Evolutionary conservation across 257 asterid genomes (phyloP), one percentile per base, ranked within the genome.

Genomic region (Fraxinus anomala): DNA sequence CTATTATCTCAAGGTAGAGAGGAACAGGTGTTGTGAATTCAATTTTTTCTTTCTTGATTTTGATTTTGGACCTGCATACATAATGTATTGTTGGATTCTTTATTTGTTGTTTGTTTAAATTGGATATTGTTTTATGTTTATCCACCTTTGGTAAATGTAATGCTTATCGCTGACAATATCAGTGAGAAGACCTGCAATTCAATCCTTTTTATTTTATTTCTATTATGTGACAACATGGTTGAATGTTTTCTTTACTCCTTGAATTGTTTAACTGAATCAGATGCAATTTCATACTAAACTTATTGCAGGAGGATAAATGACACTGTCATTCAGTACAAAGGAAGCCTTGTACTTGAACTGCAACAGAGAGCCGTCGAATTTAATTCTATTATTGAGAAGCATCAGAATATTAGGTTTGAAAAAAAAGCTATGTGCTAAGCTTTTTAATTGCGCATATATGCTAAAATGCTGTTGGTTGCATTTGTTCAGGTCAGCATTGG

Each of bases 401-500:
- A 88, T 78, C 85, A 81, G 73, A 86, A 81, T 76, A 86, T 86
- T 75, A 86, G 92, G 92, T 88, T 76, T 70, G 79, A 74, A 33
- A 42, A 42, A 31, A 3, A 59, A n/a, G 54, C 36, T 24, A 42
- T 79, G 47, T 21, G 17, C 82, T 75, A 80, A 63, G 70, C 69
- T 30, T 34, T 44, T 6, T 34, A 67, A 44, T 33, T 75, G 30
- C 16, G 19, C 72, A 63, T 63, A 23, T 42, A 28, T 67, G 39
- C 77, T 76, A 72, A 36, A 73, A 71, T 17, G 42, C 74, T 81
- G 63, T 74, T 73, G 80, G 70, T 63, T 81, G 68, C 71, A 65
- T 73, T 67, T 72, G 71, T 79, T 78, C 89, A 96, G 99, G 87
- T 83, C 99, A 73, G 81, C 91, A 37, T 86, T 96, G 82, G 94